phyloP scores from a whole-genome alignment of 768 basidiomycete genomes.

The Leccinum subgranulosum region DNA sequence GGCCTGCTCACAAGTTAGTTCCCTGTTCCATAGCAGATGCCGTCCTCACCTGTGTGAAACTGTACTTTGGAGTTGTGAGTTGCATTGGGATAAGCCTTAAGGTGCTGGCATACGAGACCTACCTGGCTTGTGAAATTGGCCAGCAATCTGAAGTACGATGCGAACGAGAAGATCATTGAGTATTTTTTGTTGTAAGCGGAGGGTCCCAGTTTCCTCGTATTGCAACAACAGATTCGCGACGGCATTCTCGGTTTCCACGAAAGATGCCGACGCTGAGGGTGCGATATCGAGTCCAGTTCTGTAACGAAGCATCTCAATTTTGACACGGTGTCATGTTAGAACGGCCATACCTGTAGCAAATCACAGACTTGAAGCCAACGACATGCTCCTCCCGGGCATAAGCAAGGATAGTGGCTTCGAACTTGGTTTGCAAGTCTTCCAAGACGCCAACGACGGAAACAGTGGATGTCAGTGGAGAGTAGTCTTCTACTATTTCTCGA shows the following conservation, averaged over 20 bases:
- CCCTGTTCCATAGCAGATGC: not conserved
- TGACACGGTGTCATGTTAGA: not conserved
- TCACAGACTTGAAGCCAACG: constrained; percentile 71
- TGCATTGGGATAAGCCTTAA: not conserved
- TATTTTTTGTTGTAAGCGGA: constrained; percentile 58
- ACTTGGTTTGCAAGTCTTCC: constrained; percentile 30
- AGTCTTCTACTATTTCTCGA: constrained; percentile 21
- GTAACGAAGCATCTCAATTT: not conserved
- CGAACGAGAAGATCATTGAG: constrained; percentile 69
- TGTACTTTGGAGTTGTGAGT: constrained; percentile 49
- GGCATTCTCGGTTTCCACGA: constrained; percentile 28
- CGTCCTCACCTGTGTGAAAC: constrained; percentile 61
- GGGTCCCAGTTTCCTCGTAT: constrained; percentile 34
- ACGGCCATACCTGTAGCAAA: constrained; percentile 51
- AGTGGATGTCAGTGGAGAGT: constrained; percentile 10
- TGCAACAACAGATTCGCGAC: constrained; percentile 32
- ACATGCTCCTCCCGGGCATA: constrained; percentile 47
- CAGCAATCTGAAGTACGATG: constrained; percentile 51
- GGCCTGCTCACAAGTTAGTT: constrained; percentile 30
- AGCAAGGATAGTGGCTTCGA: constrained; percentile 36
- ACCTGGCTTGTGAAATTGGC: constrained; percentile 59
- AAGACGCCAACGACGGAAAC: constrained; percentile 10
- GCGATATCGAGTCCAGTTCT: constrained; percentile 65
- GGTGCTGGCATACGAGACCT: constrained; percentile 1
- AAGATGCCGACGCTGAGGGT: constrained; percentile 22